Conservation (phyloP, 805 yeast species). For the Nakazawaea siamensis region DNA sequence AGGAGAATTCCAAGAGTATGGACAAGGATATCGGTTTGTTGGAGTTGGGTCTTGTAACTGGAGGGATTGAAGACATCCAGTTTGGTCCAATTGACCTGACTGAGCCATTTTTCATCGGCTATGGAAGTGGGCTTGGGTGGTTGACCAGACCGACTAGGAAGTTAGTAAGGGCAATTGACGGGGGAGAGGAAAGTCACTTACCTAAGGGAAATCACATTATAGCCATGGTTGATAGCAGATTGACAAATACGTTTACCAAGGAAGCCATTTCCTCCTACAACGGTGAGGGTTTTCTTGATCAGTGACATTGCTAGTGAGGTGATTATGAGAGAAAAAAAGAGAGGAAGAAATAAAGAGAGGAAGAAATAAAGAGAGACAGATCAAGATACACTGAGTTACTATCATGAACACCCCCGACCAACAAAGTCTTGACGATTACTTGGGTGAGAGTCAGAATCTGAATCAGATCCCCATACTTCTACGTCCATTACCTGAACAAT, state of each 20-base stretch:
- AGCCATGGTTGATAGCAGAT: slow-evolving; percentile 54
- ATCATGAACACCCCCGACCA: too few relatives aligned
- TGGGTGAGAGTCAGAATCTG: too few relatives aligned
- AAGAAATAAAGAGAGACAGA: too few relatives aligned
- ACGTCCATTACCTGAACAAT: too few relatives aligned
- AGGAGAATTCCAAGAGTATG: slow-evolving; percentile 76
- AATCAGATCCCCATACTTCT: too few relatives aligned
- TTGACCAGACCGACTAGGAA: slow-evolving; percentile 39
- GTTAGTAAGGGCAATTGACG: neutral
- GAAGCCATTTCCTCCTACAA: slow-evolving; percentile 87
- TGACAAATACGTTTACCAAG: slow-evolving; percentile 63
- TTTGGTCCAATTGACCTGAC: slow-evolving; percentile 53
- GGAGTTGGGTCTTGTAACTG: slow-evolving; percentile 40
- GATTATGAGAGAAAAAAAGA: too few relatives aligned
- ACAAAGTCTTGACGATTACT: too few relatives aligned
- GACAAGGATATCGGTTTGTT: slow-evolving; percentile 57
- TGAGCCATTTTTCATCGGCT: slow-evolving; percentile 37
- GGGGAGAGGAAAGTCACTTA: slow-evolving; percentile 12
- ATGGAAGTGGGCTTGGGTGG: slow-evolving; percentile 30
- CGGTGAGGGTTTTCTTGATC: slow-evolving; percentile 27
- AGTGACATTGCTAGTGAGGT: too few relatives aligned
- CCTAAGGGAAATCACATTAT: slow-evolving; percentile 60
- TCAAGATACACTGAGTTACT: too few relatives aligned
- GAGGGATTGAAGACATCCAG: slow-evolving; percentile 65
- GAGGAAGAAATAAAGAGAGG: too few relatives aligned